Base-by-base conservation (phyloP, 23 red algal species). In the Gracilaria vermiculophylla region DNA sequence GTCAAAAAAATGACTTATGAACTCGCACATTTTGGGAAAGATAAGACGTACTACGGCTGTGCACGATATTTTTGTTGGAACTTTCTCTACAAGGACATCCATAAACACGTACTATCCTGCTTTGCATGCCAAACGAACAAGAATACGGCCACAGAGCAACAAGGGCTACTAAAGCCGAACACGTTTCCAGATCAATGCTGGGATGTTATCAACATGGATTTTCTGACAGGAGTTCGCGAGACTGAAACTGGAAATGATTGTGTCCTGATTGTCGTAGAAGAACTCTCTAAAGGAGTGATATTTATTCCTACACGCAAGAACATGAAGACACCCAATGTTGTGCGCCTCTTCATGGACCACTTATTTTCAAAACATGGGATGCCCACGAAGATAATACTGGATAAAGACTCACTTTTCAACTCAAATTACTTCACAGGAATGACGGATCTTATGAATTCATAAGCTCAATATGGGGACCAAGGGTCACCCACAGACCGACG, bases 401-500 rank as follows among this genome's bases (percentile, higher is more conserved):
- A 85, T 65, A 57, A 42, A 70, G 81, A 85, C 41, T 45, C 58
- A 32, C 20, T 53, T 25, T 85, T 69, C 57, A 71, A 50, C 13
- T 69, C 81, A 16, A 85, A 85, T 17, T 85, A 85, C 41, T 85
- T 48, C 20, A 21, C 25, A 53, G 65, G 43, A 20, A 69, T 85
- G 33, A 44, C 58, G 20, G 81, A 85, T n/a, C 40, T 69, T 85
- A 17, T 72, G 21, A 73, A 55, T 71, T 37, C 72, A 32, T 32
- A 71, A 35, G 19, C n/a, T 85, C 23, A 85, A 85, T 69, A 45
- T 85, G 41, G 62, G 36, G 16, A 85, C 58, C 7, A 71, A 48
- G 36, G 65, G 72, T 49, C 81, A 85, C 56, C 81, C 81, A 37
- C 62, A 85, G 39, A 85, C 81, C 14, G 81, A 85, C 44, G 81